Evolutionary conservation across 305 asterid genomes (phyloP).

Genomic region (Solanum hybrid): DNA sequence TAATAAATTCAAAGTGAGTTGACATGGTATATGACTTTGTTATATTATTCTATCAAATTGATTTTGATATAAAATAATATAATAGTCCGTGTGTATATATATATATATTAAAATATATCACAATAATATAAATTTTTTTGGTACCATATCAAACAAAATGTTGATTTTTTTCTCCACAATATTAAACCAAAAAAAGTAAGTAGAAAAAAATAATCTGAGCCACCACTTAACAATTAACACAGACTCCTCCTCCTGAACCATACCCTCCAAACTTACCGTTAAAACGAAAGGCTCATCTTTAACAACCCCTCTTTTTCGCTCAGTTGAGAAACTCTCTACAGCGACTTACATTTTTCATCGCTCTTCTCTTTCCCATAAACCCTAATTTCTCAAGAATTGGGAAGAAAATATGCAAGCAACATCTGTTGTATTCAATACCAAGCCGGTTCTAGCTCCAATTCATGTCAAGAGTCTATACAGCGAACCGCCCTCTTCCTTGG

Average conservation of each 20-base stretch:
- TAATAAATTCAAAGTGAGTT: no score
- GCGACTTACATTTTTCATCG: not conserved
- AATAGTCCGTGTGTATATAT: not conserved
- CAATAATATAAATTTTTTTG: not conserved
- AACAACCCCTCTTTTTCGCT: slow-evolving; percentile 3
- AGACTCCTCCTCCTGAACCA: slow-evolving; percentile 15
- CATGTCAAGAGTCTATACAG: slow-evolving; percentile 24
- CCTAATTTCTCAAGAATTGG: slow-evolving; percentile 10
- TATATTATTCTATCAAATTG: no score
- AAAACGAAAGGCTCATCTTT: not conserved
- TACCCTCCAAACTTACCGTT: not conserved
- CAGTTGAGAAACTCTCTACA: not conserved
- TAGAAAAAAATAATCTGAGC: slow-evolving; percentile 22
- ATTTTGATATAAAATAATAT: no score
- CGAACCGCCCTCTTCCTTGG: slow-evolving; percentile 12
- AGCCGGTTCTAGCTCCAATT: slow-evolving; percentile 51
- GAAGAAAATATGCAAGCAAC: slow-evolving; percentile 56
- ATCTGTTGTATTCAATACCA: slow-evolving; percentile 42
- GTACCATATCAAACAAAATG: not conserved
- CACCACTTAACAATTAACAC: slow-evolving; percentile 42
- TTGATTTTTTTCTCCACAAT: not conserved
- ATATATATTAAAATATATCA: not conserved
- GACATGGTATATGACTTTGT: no score
- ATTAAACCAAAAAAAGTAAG: not conserved
- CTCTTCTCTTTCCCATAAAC: slow-evolving; percentile 13